phyloP scores from a whole-genome alignment of 495 filamentous ascomycete genomes.

The Aspergillus steynii region DNA sequence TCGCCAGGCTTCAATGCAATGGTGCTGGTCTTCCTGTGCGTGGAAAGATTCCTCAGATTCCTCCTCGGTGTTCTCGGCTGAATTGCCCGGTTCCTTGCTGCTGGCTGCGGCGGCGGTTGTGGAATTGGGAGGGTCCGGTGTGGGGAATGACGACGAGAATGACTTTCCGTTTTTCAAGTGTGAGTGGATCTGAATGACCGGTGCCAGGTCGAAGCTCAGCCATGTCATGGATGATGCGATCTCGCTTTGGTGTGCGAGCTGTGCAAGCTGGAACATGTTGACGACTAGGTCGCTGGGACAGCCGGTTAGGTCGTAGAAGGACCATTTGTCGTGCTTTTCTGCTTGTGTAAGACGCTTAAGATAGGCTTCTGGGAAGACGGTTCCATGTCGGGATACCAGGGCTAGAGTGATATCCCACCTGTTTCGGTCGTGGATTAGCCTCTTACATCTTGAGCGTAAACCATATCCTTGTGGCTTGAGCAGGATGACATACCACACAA shows the following conservation, averaged over 20 bases:
- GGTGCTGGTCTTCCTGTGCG: slow-evolving; percentile 26
- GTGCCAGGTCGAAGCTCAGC: slow-evolving; percentile 25
- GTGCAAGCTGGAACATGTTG: slow-evolving; percentile 21
- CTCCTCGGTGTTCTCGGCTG: background rate
- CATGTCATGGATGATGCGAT: slow-evolving; percentile 27
- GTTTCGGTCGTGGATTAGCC: background rate
- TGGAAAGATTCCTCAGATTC: slow-evolving; percentile 19
- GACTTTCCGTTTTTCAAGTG: slow-evolving; percentile 16
- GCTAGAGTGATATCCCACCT: slow-evolving; percentile 34
- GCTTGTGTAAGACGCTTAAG: slow-evolving; percentile 16
- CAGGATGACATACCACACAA: slow-evolving; percentile 24
- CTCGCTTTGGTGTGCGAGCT: slow-evolving; percentile 23
- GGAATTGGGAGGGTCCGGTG: background rate
- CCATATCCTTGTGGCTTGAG: no score
- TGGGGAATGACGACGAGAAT: background rate
- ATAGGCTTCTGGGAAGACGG: slow-evolving; percentile 22
- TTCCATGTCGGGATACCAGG: slow-evolving; percentile 25
- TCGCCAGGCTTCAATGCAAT: slow-evolving; percentile 34
- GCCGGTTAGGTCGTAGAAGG: slow-evolving; percentile 30
- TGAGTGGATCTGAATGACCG: slow-evolving; percentile 19
- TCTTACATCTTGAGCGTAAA: no score
- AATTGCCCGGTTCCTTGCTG: background rate
- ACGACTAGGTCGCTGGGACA: slow-evolving; percentile 25
- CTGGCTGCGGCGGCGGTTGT: background rate
- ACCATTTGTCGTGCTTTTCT: slow-evolving; percentile 22